phyloP scores from a whole-genome alignment of 2,329 filamentous ascomycete species.

The Hysterium pulicare region DNA sequence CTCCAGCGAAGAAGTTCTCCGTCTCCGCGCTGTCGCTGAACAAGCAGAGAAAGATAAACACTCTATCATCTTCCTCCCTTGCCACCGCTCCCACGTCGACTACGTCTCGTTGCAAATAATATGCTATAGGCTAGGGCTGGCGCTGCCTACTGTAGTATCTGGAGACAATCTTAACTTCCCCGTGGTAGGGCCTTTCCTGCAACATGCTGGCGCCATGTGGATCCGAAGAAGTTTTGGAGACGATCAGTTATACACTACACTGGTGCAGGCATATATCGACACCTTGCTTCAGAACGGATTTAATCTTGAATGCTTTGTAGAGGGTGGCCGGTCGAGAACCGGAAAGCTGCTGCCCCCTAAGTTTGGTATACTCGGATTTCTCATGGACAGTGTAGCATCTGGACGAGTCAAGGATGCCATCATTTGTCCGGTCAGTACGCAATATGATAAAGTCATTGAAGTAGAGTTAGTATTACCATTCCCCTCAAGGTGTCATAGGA shows the following conservation, averaged over 20 bases:
- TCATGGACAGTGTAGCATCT: conserved; percentile 84
- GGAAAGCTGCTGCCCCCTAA: conserved; percentile 93
- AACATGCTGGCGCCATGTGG: conserved; percentile 95
- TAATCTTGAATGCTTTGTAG: conserved; percentile 98
- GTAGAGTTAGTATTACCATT: conserved; percentile 65
- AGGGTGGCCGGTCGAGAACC: conserved; percentile 87
- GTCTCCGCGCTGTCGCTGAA: conserved; percentile 76
- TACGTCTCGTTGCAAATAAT: conserved; percentile 94
- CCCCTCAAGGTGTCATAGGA: too few species aligned
- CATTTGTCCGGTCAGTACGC: conserved; percentile 92
- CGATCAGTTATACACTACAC: conserved; percentile 80
- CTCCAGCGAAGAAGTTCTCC: conserved; percentile 86
- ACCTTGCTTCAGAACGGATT: conserved; percentile 84
- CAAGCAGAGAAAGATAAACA: conserved; percentile 82
- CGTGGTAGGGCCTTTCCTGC: conserved; percentile 81
- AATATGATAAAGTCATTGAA: conserved; percentile 99
- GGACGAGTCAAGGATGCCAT: conserved; percentile 86
- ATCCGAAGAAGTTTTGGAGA: conserved; percentile 91
- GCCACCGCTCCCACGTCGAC: conserved; percentile 91
- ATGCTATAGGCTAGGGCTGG: conserved; percentile 88
- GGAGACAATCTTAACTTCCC: conserved; percentile 97
- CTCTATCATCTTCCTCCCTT: conserved; percentile 92
- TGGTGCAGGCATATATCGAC: conserved; percentile 97
- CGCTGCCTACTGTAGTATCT: conserved; percentile 85
- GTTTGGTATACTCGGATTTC: conserved; percentile 89